These are phyloP conservation scores for Fragosphaeria purpurea DNA, from an alignment of 2,329 filamentous ascomycete genomes.

Conservation along the genomic window DNA sequence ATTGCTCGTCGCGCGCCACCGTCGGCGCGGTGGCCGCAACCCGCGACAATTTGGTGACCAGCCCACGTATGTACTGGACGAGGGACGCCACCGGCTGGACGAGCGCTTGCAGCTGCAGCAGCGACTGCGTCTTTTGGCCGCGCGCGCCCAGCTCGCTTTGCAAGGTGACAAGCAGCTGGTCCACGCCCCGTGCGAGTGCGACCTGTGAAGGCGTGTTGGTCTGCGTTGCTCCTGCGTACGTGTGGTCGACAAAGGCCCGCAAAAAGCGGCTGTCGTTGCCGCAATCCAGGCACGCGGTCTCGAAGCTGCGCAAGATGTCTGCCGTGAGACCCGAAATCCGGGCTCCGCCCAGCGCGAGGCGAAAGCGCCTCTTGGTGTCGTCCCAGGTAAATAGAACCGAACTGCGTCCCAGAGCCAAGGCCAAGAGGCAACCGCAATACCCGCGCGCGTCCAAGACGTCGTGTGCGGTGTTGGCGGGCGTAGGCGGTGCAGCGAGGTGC, in stretches of 20 bases:
- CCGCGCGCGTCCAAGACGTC: conserved; percentile 36
- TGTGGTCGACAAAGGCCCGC: conserved; percentile 10
- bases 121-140: conserved; percentile 31
- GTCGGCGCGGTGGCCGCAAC: neutral
- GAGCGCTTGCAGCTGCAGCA: conserved; percentile 43
- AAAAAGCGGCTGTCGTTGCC: conserved; percentile 34
- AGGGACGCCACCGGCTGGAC: conserved; percentile 38
- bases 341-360: conserved; percentile 33
- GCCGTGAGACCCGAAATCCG: conserved; percentile 48
- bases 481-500: conserved; percentile 1
- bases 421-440: conserved; percentile 50
- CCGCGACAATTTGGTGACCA: conserved; percentile 37
- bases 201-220: conserved; percentile 36
- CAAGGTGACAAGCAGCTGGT: conserved; percentile 36
- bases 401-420: conserved; percentile 58
- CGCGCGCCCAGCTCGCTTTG: conserved; percentile 38
- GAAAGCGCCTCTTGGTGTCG: conserved; percentile 40
- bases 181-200: conserved; percentile 41
- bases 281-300: conserved; percentile 36
- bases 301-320: conserved; percentile 35
- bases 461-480: neutral
- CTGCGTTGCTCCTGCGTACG: conserved; percentile 20
- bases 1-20: conserved; percentile 44
- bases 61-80: conserved; percentile 38
- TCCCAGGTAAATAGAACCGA: conserved; percentile 62